Evolutionary conservation across 176 grass and related monocot genomes (phyloP).

Genomic region (Carex scoparia): DNA sequence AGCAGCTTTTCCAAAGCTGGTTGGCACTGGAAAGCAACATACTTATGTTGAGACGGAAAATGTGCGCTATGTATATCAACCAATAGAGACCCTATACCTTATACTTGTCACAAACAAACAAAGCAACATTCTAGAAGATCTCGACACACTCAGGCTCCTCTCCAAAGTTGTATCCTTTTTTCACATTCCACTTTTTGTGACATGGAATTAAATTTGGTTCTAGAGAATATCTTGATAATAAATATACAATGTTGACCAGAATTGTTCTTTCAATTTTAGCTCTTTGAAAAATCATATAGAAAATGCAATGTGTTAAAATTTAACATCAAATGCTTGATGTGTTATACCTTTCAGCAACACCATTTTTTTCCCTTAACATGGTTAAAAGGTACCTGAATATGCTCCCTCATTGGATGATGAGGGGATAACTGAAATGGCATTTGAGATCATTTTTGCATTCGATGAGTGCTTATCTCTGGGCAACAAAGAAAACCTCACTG

Average conservation of each 20-base stretch:
- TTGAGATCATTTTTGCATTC: slow-evolving; percentile 69
- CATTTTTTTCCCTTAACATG: slow-evolving; percentile 52
- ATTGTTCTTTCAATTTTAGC: background rate
- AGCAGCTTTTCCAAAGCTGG: slow-evolving; percentile 83
- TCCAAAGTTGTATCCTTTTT: slow-evolving; percentile 86
- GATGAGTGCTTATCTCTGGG: slow-evolving; percentile 84
- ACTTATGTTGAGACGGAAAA: slow-evolving; percentile 83
- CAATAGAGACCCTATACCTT: slow-evolving; percentile 68
- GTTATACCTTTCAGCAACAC: background rate
- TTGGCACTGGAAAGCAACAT: slow-evolving; percentile 85
- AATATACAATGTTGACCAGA: background rate
- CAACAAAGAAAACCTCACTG: slow-evolving; percentile 84
- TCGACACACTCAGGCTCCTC: slow-evolving; percentile 78
- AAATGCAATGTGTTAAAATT: background rate
- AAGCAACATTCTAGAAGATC: slow-evolving; percentile 87
- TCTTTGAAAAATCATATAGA: background rate
- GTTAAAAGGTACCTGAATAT: slow-evolving; percentile 74
- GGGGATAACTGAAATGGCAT: slow-evolving; percentile 45
- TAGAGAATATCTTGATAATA: background rate
- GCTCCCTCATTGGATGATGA: slow-evolving; percentile 76
- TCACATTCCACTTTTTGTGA: background rate
- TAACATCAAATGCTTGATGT: background rate
- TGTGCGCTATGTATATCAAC: slow-evolving; percentile 91
- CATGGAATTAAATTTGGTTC: background rate
- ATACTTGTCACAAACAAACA: slow-evolving; percentile 79